Percentiles rank a stretch among this genome's conserved stretches.
phyloP scores from a whole-genome alignment of 1,139 yeast species.

The Yamadazyma conglobata region DNA sequence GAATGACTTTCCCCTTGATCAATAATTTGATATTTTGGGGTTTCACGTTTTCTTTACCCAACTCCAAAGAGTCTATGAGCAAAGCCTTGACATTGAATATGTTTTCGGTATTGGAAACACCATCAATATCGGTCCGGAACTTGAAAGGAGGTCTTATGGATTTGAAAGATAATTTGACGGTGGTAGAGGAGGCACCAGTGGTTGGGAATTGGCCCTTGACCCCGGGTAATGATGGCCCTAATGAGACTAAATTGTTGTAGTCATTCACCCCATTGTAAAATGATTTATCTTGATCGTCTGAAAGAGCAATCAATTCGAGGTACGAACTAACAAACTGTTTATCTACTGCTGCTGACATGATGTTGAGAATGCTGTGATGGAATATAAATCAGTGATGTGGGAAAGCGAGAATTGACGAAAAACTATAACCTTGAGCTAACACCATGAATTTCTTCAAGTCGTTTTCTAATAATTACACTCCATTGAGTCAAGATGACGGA shows the following conservation, averaged over 20 bases:
- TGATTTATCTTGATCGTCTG: constrained; percentile 11
- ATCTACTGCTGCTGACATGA: constrained; percentile 10
- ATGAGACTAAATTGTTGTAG: constrained; percentile 29
- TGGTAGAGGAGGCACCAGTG: constrained; percentile 5
- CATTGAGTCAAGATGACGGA: constrained; percentile 28
- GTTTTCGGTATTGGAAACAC: constrained; percentile 24
- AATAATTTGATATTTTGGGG: constrained; percentile 36
- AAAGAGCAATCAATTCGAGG: constrained; percentile 22
- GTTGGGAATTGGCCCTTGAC: constrained; percentile 28
- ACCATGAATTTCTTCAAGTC: constrained; percentile 41
- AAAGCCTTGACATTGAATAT: constrained; percentile 33
- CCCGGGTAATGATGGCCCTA: constrained; percentile 43
- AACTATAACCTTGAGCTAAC: no score
- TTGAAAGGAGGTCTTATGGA: constrained; percentile 46
- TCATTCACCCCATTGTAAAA: constrained; percentile 31
- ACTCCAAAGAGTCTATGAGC: constrained; percentile 26
- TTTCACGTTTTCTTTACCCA: constrained; percentile 19
- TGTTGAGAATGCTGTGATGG: neutral
- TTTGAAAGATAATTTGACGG: constrained; percentile 27
- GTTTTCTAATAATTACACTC: constrained; percentile 27
- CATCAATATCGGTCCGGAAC: constrained; percentile 26
- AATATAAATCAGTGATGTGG: neutral
- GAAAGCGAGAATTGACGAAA: neutral
- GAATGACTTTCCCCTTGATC: constrained; percentile 44
- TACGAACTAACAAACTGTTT: constrained; percentile 33